Base-by-base conservation (phyloP, 2,329 filamentous ascomycete genomes). In the Colletotrichum destructivum region DNA sequence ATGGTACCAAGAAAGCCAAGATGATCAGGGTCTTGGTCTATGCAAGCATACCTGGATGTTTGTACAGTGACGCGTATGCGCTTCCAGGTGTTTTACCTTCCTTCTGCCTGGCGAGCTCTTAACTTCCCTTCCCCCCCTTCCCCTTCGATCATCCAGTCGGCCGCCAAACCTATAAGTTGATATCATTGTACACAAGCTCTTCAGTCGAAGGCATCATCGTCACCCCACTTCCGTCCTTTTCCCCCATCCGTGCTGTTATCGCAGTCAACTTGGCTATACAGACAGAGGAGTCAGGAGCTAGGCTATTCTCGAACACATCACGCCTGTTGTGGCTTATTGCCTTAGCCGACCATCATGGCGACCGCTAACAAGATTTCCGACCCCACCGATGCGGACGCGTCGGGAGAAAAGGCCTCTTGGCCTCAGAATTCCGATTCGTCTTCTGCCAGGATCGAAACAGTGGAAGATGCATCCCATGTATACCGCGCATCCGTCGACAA, bases 391-490 rank as follows among this genome's bases (percentile, higher is more conserved):
- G 4, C 9, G 7, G 16, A 16, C 16, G 8, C 16, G 13, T n/a
- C 26, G 2, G 62, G 35, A 3, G 68, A 67, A 40, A 71, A 71
- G 63, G 51, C 21, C 16, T 11, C 46, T 12, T 61, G 49, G 47
- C 62, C 63, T 4, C 76, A 78, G 21, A 74, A 69, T 12, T 75
- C 75, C 2, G 77, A 77, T 47, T 73, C 73, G 26, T 75, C 26
- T 4, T 78, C 74, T 7, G 64, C 62, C 16, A 66, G 71, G 38
- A 64, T 67, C 31, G 74, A 75, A 47, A 62, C 57, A 8, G 31
- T 61, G 8, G 57, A 67, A 16, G 13, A 62, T n/a, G 65, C 47
- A 38, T 13, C 21, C 18, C 18, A 9, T 6, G 5, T 15, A 15
- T 13, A 44, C 6, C 31, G 42, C 5, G 12, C 11, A 3, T 35